Conservation (phyloP, 2,329 filamentous ascomycete species). For the Calcarisporium arbuscula region DNA sequence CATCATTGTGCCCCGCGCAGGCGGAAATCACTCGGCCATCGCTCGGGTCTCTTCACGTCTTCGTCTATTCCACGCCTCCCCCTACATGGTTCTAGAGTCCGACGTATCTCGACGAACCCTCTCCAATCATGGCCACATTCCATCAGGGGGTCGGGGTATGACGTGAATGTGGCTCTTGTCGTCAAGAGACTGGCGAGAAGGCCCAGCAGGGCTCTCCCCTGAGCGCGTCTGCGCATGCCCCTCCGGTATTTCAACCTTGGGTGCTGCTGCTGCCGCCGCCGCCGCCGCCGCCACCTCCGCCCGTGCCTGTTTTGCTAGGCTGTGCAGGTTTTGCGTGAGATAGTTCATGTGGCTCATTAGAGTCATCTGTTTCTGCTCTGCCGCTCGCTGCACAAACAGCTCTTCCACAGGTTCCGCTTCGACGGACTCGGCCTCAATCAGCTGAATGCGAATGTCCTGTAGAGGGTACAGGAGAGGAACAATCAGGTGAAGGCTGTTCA, state of each 20-base stretch:
- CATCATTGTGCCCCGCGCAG: constrained; percentile 67
- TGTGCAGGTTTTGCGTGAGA: constrained; percentile 63
- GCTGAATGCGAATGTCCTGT: constrained; percentile 57
- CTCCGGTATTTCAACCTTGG: constrained; percentile 13
- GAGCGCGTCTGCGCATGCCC: constrained; percentile 6
- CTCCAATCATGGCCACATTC: constrained; percentile 43
- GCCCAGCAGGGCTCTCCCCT: constrained; percentile 7
- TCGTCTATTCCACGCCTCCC: too few species aligned
- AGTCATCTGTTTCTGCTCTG: constrained; percentile 51
- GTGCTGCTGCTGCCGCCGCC: constrained; percentile 1
- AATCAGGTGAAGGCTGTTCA: constrained; percentile 60
- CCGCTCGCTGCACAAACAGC: constrained; percentile 55
- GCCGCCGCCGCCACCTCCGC: constrained; percentile 10
- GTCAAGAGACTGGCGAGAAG: constrained; percentile 19
- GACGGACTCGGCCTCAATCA: constrained; percentile 55
- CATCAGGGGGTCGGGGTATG: constrained; percentile 72
- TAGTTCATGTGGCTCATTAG: constrained; percentile 72
- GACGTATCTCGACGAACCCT: too few species aligned
- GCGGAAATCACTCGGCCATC: too few species aligned
- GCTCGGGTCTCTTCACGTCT: too few species aligned
- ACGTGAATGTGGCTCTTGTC: constrained; percentile 62
- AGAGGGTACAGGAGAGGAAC: constrained; percentile 69
- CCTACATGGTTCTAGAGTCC: too few species aligned
- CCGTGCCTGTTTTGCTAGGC: constrained; percentile 52
- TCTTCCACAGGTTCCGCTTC: constrained; percentile 59